phyloP scores from a whole-genome alignment of 192 early-diverging fungal species.

The Podila verticillata region DNA sequence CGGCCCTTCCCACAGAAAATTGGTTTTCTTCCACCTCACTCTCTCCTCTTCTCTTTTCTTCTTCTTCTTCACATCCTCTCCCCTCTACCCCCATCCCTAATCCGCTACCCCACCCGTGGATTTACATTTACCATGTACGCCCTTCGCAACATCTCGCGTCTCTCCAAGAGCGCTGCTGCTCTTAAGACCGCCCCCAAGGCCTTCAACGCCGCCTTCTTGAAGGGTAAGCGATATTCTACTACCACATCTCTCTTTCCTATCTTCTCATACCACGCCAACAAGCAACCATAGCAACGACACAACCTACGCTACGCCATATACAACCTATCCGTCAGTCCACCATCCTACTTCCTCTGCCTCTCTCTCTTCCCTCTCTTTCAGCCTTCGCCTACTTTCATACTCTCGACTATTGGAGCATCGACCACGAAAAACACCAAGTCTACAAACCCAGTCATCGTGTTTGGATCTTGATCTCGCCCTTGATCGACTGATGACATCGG shows the following conservation, averaged over 20 bases:
- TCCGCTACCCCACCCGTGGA: slow-evolving; percentile 28
- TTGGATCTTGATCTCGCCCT: no score
- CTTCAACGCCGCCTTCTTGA: slow-evolving; percentile 55
- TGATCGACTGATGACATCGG: no score
- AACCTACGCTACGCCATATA: no score
- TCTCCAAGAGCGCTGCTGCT: slow-evolving; percentile 53
- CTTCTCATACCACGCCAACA: slow-evolving; percentile 3
- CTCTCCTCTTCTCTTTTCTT: not conserved
- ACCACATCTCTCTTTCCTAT: not conserved
- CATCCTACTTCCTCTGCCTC: no score
- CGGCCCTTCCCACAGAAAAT: not conserved
- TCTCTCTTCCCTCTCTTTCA: no score
- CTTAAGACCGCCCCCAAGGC: slow-evolving; percentile 54
- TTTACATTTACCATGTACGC: slow-evolving; percentile 48
- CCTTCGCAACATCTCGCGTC: slow-evolving; percentile 57
- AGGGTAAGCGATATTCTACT: slow-evolving; percentile 32
- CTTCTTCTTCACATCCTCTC: slow-evolving; percentile 16
- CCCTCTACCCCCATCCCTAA: slow-evolving; percentile 6
- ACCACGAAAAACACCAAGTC: no score
- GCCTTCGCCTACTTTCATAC: no score
- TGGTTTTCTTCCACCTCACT: not conserved
- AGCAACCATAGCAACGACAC: no score
- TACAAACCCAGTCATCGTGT: no score
- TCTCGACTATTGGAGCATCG: no score
- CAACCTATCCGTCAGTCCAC: no score